Evolutionary conservation across 1,139 yeast genomes (phyloP).

Genomic region (Candida sp.): DNA sequence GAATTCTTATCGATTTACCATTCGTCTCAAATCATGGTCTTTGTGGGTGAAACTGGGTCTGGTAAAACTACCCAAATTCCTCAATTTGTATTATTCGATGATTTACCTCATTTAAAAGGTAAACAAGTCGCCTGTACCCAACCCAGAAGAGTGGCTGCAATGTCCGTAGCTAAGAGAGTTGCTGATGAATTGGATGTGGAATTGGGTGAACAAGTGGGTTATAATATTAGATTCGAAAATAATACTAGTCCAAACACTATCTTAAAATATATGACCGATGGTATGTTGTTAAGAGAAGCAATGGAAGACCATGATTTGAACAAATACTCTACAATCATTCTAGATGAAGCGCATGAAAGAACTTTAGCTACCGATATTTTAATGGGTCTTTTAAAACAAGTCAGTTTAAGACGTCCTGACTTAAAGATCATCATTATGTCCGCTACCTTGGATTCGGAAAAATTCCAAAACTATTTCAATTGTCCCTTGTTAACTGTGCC

Average conservation of each 20-base stretch:
- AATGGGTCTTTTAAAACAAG: slow-evolving; percentile 91
- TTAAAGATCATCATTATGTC: slow-evolving; percentile 94
- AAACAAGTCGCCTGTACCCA: slow-evolving; percentile 94
- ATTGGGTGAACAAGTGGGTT: slow-evolving; percentile 92
- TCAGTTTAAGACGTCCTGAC: slow-evolving; percentile 77
- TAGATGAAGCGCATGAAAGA: slow-evolving; percentile 99
- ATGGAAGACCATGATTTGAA: slow-evolving; percentile 89
- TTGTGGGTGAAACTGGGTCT: slow-evolving; percentile 98
- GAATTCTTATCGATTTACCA: slow-evolving; percentile 86
- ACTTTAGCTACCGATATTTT: slow-evolving; percentile 95
- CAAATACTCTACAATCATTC: slow-evolving; percentile 83
- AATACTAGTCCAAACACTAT: slow-evolving; percentile 77
- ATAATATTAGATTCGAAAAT: slow-evolving; percentile 90
- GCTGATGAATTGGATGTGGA: slow-evolving; percentile 95
- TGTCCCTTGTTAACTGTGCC: slow-evolving; percentile 97
- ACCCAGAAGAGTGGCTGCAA: slow-evolving; percentile 97
- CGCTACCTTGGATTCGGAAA: slow-evolving; percentile 96
- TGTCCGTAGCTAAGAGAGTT: slow-evolving; percentile 95
- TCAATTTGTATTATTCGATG: slow-evolving; percentile 91
- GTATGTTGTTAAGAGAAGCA: slow-evolving; percentile 96
- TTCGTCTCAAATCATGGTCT: slow-evolving; percentile 89
- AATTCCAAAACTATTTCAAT: slow-evolving; percentile 85
- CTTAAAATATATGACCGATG: slow-evolving; percentile 97
- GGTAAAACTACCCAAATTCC: slow-evolving; percentile 98
- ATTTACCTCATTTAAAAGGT: slow-evolving; percentile 78